These are phyloP conservation scores for Nitzschia palea DNA, from an alignment of 108 stramenopile genomes.

Conservation along the genomic window DNA sequence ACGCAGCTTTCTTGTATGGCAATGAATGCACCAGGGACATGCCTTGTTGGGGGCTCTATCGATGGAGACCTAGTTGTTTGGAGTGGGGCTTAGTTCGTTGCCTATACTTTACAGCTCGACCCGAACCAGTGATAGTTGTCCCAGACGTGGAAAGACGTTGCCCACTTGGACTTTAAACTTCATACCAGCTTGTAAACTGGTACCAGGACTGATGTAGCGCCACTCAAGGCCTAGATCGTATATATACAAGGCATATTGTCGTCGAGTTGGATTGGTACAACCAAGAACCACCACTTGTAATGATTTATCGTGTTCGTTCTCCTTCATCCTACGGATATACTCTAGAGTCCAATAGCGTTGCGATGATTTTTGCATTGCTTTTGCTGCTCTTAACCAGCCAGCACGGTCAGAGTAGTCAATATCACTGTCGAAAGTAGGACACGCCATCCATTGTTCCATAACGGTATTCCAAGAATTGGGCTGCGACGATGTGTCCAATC, in stretches of 20 bases:
- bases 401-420: conserved; percentile 61
- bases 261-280: conserved; percentile 54
- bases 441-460: background rate
- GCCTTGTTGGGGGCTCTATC: conserved; percentile 21
- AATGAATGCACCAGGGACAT: conserved; percentile 23
- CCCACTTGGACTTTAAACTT: conserved; percentile 52
- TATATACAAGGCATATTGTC: conserved; percentile 70
- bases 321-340: conserved; percentile 54
- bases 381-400: conserved; percentile 52
- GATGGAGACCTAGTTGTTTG: conserved; percentile 38
- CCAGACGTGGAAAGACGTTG: conserved; percentile 55
- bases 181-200: conserved; percentile 52
- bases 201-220: conserved; percentile 57
- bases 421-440: conserved; percentile 25
- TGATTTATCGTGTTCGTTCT: conserved; percentile 31
- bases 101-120: background rate
- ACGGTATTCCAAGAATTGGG: conserved; percentile 12
- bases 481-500: conserved; percentile 35
- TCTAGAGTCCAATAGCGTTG: conserved; percentile 81
- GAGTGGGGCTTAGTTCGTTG: conserved; percentile 10
- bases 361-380: conserved; percentile 53
- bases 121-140: conserved; percentile 36
- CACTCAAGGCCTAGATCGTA: conserved; percentile 79
- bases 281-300: conserved; percentile 69
- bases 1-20: conserved; percentile 31